Evolutionary conservation across 495 filamentous ascomycete genomes (phyloP).

Genomic region (Oidiodendron maius): DNA sequence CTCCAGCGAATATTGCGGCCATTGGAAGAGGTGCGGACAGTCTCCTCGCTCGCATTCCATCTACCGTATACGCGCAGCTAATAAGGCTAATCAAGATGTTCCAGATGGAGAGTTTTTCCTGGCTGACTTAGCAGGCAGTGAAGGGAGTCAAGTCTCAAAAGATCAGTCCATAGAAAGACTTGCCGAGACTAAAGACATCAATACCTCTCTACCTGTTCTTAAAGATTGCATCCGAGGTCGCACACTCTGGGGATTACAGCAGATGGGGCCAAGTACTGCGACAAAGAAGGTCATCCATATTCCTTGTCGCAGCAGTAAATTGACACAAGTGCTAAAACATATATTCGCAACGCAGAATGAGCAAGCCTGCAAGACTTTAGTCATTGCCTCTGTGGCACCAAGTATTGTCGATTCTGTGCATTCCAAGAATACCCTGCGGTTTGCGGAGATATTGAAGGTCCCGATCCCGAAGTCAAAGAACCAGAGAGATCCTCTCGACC

Average conservation of each 20-base stretch:
- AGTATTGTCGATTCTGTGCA: conserved; percentile 13
- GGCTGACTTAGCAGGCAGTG: conserved; percentile 42
- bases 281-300: conserved; percentile 17
- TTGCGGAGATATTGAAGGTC: conserved; percentile 18
- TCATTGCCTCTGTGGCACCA: conserved; percentile 23
- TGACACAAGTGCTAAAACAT: conserved; percentile 31
- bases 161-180: conserved; percentile 23
- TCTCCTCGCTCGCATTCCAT: conserved; percentile 45
- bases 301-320: conserved; percentile 24
- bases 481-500: not conserved
- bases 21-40: too few species aligned
- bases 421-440: conserved; percentile 19
- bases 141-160: conserved; percentile 24
- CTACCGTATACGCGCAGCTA: conserved; percentile 37
- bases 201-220: conserved; percentile 23
- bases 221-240: conserved; percentile 30
- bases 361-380: conserved; percentile 20
- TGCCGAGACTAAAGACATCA: conserved; percentile 28
- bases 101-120: conserved; percentile 38
- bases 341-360: conserved; percentile 16
- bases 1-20: too few species aligned
- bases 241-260: conserved; percentile 3
- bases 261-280: not conserved
- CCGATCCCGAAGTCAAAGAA: conserved; percentile 1
- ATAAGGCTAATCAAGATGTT: conserved; percentile 14